phyloP scores from a whole-genome alignment of 2,329 filamentous ascomycete genomes.

The Botrytis byssoidea region DNA sequence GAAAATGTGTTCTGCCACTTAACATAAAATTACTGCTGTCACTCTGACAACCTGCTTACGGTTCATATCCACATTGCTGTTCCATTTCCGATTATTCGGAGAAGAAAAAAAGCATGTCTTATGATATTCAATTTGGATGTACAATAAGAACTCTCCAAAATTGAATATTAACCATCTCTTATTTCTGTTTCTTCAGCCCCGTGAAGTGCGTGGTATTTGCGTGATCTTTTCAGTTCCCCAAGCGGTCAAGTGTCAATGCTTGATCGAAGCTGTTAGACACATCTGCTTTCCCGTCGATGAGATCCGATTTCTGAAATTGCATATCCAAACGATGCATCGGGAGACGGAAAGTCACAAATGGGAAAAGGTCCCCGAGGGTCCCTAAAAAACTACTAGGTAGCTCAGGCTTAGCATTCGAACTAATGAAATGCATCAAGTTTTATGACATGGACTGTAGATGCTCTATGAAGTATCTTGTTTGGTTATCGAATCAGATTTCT shows the following conservation, averaged over 20 bases:
- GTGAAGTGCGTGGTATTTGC: background rate
- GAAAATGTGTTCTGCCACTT: background rate
- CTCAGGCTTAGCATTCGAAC: background rate
- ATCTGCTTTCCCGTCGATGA: background rate
- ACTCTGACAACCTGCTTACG: too few relatives aligned
- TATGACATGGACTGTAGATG: background rate
- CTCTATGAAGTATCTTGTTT: background rate
- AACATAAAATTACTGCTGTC: too few relatives aligned
- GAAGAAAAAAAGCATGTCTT: too few relatives aligned
- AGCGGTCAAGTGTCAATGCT: background rate
- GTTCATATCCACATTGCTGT: background rate
- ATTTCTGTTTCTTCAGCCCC: background rate
- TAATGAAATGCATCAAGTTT: background rate
- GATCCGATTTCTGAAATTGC: background rate
- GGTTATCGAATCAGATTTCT: background rate
- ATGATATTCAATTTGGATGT: background rate
- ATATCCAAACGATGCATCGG: background rate
- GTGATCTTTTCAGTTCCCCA: background rate
- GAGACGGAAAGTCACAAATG: background rate
- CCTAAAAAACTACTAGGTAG: too few relatives aligned
- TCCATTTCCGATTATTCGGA: background rate
- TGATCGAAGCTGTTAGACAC: background rate
- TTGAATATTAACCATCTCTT: background rate
- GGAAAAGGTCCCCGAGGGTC: background rate
- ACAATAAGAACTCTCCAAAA: background rate